Base-by-base conservation (phyloP, 164 flowering plant species). In the Berberis thunbergii region DNA sequence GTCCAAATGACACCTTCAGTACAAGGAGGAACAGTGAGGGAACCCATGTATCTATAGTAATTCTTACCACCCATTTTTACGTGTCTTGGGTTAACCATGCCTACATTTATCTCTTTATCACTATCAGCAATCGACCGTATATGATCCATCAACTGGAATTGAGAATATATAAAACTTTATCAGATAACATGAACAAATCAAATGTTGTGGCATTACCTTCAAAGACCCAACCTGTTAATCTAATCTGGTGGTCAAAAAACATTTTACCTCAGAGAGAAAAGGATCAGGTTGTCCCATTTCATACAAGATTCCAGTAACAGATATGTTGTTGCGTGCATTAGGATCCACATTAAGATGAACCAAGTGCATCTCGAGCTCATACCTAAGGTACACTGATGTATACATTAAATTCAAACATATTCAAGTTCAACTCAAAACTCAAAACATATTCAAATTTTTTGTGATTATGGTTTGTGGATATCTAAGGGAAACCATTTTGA, bases 281-380 rank as follows among this genome's bases (percentile, higher is more conserved):
- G 79, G 39, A 66, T 86, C 90, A 1, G 80, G 74, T 41, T 69
- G 59, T 7, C 92, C 92, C 7, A 83, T 45, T 42, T 68, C 75
- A 71, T 86, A 89, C 49, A 78, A 26, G 52, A 89, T 64, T 45
- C 82, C 86, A 49, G 85, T 68, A 0, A 86, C 92, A 4, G 88
- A 82, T 8, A 54, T 68, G 52, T 73, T 49, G 3, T 78, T 54
- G n/a, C 41, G 40, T 3, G 2, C 3, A 26, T 4, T 54, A 6
- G 43, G 75, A 4, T 62, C 67, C 0, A 45, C 3, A 70, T 72
- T 83, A 44, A 77, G 63, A 43, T 86, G 90, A 57, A 89, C 85
- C 79, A 83, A 45, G 69, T 88, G 92, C 54, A 75, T 12, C 76
- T 86, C 96, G 38, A 82, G 58, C 49, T 64, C 77, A 45, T 59